Percentiles rank a stretch among this genome's conserved stretches.
Conservation (phyloP, 495 filamentous ascomycete genomes). For the Aspergillus incahuasiensis region DNA sequence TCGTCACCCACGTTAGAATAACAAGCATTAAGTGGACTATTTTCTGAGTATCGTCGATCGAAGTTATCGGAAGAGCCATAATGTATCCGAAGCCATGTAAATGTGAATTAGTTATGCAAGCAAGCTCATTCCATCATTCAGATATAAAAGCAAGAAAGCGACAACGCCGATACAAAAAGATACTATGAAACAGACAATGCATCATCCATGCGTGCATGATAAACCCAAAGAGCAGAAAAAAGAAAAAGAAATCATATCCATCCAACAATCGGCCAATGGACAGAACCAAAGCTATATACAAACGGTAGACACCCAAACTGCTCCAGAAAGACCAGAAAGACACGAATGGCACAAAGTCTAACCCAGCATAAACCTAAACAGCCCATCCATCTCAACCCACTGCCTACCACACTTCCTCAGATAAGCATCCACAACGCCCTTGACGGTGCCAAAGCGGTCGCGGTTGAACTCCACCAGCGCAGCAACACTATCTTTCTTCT, state of each 20-base stretch:
- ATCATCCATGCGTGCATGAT: background rate
- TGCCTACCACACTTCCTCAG: slow-evolving; percentile 88
- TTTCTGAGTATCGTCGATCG: too few species aligned
- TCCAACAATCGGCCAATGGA: background rate
- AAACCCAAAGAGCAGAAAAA: too few species aligned
- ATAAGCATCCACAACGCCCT: slow-evolving; percentile 76
- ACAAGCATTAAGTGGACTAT: too few species aligned
- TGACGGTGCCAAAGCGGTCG: slow-evolving; percentile 67
- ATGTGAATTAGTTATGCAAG: background rate
- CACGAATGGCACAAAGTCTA: too few species aligned
- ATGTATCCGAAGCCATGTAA: too few species aligned
- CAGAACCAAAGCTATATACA: slow-evolving; percentile 15
- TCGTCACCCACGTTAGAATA: too few species aligned
- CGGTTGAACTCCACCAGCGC: slow-evolving; percentile 78
- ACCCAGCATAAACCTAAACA: slow-evolving; percentile 68
- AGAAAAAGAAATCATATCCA: background rate
- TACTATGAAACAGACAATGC: background rate
- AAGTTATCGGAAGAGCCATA: too few species aligned
- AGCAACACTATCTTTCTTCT: slow-evolving; percentile 56
- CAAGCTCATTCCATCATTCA: slow-evolving; percentile 3
- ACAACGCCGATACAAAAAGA: slow-evolving; percentile 1
- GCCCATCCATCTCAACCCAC: slow-evolving; percentile 93
- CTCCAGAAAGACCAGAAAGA: too few species aligned
- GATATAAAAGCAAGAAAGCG: background rate
- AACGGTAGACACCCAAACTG: too few species aligned